A percentile compares a stretch with the other conserved stretches of the same genome.
Evolutionary conservation across 805 yeast species (phyloP).

Genomic region (Groenewaldozyma tartarivorans): DNA sequence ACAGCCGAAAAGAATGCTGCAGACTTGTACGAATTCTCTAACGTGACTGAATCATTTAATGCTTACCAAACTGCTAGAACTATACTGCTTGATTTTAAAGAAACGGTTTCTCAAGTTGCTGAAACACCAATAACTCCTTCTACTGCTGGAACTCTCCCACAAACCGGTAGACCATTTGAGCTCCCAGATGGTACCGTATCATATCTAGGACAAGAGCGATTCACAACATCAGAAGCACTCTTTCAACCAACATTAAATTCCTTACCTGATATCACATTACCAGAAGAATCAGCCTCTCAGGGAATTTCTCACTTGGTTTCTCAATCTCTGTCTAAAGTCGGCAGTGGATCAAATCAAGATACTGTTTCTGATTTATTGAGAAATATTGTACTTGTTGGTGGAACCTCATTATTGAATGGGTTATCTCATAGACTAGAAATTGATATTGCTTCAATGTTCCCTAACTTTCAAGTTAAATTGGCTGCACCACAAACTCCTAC

Average conservation of each 20-base stretch:
- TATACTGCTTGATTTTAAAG: slow-evolving; percentile 39
- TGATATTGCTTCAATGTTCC: slow-evolving; percentile 47
- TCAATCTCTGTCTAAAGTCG: slow-evolving; percentile 38
- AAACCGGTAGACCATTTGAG: slow-evolving; percentile 41
- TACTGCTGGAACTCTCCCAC: slow-evolving; percentile 16
- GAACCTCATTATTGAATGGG: slow-evolving; percentile 46
- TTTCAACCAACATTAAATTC: slow-evolving; percentile 54
- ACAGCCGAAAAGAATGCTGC: slow-evolving; percentile 16
- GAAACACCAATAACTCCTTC: slow-evolving; percentile 31
- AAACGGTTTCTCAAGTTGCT: slow-evolving; percentile 31
- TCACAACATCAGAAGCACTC: slow-evolving; percentile 53
- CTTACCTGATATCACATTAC: slow-evolving; percentile 34
- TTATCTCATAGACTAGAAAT: slow-evolving; percentile 45
- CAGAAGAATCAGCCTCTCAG: slow-evolving; percentile 36
- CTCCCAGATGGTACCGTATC: slow-evolving; percentile 47
- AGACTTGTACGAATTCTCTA: slow-evolving; percentile 14
- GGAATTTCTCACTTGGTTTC: slow-evolving; percentile 40
- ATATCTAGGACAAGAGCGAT: slow-evolving; percentile 44
- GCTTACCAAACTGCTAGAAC: slow-evolving; percentile 33
- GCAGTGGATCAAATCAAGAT: slow-evolving; percentile 25
- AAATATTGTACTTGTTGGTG: slow-evolving; percentile 53
- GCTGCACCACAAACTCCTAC: slow-evolving; percentile 32
- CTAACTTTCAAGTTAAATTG: slow-evolving; percentile 37
- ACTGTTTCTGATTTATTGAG: slow-evolving; percentile 25
- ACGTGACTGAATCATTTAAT: slow-evolving; percentile 31